Conservation (phyloP, 2,329 filamentous ascomycete genomes). For the Lecanicillium sp. region DNA sequence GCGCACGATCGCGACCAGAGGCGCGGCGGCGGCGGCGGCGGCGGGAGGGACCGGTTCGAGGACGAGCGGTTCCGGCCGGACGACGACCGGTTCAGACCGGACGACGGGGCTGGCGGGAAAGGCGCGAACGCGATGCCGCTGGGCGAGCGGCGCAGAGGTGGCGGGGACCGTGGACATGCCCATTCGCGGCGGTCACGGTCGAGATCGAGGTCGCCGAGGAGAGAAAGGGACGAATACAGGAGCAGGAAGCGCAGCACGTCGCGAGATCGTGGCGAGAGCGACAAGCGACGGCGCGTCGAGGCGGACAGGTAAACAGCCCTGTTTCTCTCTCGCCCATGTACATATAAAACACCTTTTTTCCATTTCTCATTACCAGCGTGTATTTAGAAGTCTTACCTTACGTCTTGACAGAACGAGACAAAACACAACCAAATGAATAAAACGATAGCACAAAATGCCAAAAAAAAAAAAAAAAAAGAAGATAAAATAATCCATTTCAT, state of each 20-base stretch:
- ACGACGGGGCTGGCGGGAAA: slow-evolving; percentile 38
- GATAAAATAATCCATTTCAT: background rate
- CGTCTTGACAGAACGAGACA: background rate
- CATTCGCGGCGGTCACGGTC: slow-evolving; percentile 34
- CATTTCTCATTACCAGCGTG: too few species aligned
- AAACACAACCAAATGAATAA: background rate
- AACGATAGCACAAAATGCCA: background rate
- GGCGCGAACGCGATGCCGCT: slow-evolving; percentile 68
- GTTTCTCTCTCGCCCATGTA: background rate
- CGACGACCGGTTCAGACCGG: slow-evolving; percentile 41
- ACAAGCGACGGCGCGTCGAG: slow-evolving; percentile 56
- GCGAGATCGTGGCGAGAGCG: slow-evolving; percentile 47
- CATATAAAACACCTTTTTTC: background rate
- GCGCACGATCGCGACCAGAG: slow-evolving; percentile 49
- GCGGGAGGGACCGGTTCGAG: slow-evolving; percentile 28
- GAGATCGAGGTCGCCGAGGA: slow-evolving; percentile 49
- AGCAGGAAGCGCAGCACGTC: slow-evolving; percentile 54
- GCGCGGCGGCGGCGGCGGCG: slow-evolving; percentile 27
- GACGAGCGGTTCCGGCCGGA: slow-evolving; percentile 68
- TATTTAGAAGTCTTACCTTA: too few species aligned
- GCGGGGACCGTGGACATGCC: slow-evolving; percentile 27
- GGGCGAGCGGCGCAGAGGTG: slow-evolving; percentile 46
- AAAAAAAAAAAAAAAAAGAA: background rate
- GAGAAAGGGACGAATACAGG: slow-evolving; percentile 38
- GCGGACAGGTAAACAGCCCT: slow-evolving; percentile 25